Base-by-base conservation (phyloP, 2,329 filamentous ascomycete species). In the Ophiostoma perfectum region DNA sequence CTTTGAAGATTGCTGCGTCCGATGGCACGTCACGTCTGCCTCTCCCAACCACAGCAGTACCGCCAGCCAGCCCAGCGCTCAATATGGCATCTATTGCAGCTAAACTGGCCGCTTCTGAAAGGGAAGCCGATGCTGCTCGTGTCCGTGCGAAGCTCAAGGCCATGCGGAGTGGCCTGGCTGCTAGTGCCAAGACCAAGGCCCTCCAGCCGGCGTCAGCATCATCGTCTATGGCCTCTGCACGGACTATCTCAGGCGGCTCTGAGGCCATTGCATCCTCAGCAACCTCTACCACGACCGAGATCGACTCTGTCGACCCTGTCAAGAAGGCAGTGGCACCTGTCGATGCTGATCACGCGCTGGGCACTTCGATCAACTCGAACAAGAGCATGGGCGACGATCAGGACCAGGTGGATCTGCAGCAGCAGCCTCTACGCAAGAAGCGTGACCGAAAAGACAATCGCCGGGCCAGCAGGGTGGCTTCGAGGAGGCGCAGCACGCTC, bases 401-500 rank as follows among this genome's bases (percentile, higher is more conserved):
- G 1, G 58, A 41, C 64, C 52, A 16, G n/a, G 38, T 16, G 14
- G 58, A 42, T 14, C 14, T 9, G 42, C 39, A 47, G 45, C 70
- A 73, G 66, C 76, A 77, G 4, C 75, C 77, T 64, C 81, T 81
- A 76, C 80, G 83, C 44, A 85, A 84, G 75, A 79, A 83, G 58
- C 52, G 85, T n/a, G 68, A 68, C 6, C 64, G 42, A 36, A 65
- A 62, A 7, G 68, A 65, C 11, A 64, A 81, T 74, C 80, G 78
- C 76, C 83, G 79, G 75, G 81, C 77, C 74, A 87, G 75, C 76
- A 88, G 80, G 79, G 80, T 76, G 8, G 81, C 86, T 2, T 88
- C 84, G 70, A 81, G 90, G 75, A 82, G 90, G 75, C 84, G 91
- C 76, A 92, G 89, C 74, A 93, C 90, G 27, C 79, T 94, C 44